These are phyloP conservation scores for Monsonia emarginata DNA, from an alignment of 441 rosid species.

Conservation along the genomic window DNA sequence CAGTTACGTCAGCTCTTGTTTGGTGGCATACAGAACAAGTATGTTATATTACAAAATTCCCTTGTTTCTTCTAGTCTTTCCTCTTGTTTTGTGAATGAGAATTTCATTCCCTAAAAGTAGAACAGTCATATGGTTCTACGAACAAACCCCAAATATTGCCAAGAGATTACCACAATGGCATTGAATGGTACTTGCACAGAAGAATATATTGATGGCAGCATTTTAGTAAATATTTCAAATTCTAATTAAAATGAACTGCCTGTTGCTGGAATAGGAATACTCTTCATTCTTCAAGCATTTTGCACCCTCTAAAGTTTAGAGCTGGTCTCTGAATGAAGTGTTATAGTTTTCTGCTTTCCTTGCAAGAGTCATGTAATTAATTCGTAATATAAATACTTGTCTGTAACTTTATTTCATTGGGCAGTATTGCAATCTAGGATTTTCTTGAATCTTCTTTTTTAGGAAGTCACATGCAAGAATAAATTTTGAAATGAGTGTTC, in stretches of 20 bases:
- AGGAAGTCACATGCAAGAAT: too few species aligned
- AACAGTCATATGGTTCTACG: background rate
- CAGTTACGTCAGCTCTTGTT: slow-evolving; percentile 77
- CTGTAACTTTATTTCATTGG: background rate
- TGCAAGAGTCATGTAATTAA: background rate
- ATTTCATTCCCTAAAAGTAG: background rate
- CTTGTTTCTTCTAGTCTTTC: background rate
- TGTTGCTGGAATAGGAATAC: too few species aligned
- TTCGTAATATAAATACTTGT: too few species aligned
- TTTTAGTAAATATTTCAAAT: too few species aligned
- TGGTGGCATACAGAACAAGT: slow-evolving; percentile 71
- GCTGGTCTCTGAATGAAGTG: background rate
- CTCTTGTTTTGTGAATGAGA: background rate
- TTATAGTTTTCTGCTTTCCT: background rate
- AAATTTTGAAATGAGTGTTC: too few species aligned
- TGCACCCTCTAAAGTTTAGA: background rate
- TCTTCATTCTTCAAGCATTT: too few species aligned
- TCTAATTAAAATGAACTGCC: too few species aligned
- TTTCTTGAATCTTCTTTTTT: too few species aligned
- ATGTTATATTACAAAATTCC: background rate
- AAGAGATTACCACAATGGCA: background rate
- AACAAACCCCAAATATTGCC: background rate
- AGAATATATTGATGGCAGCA: background rate
- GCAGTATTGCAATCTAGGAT: background rate
- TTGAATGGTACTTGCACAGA: background rate